Percentiles rank a stretch among this genome's conserved stretches.
These are phyloP conservation scores for Penicillium polonicum DNA, from an alignment of 2,329 filamentous ascomycete genomes.

Conservation along the genomic window DNA sequence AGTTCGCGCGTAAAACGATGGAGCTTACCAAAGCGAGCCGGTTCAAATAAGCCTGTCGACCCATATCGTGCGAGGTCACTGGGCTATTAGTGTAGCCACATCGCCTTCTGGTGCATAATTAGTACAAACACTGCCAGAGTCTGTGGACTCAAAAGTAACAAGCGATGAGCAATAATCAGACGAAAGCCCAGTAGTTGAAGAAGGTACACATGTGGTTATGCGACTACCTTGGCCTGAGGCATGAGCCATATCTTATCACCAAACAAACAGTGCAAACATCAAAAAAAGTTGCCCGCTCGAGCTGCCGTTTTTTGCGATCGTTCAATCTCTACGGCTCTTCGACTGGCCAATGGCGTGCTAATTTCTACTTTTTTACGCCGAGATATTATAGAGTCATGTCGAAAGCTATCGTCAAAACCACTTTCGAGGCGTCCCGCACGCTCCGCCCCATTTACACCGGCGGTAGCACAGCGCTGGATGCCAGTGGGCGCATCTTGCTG, in stretches of 20 bases:
- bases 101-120: not conserved
- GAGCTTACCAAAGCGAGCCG: slow-evolving; percentile 47
- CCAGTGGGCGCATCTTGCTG: slow-evolving; percentile 76
- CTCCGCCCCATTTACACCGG: slow-evolving; percentile 94
- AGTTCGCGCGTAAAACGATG: slow-evolving; percentile 1
- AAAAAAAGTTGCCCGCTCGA: slow-evolving; percentile 39
- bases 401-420: slow-evolving; percentile 69
- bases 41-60: slow-evolving; percentile 47
- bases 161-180: not conserved
- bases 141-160: not conserved
- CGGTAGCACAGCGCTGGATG: slow-evolving; percentile 79
- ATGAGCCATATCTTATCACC: slow-evolving; percentile 34
- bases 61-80: slow-evolving; percentile 33
- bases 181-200: not conserved
- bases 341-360: slow-evolving; percentile 20
- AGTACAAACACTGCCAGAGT: not conserved
- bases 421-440: slow-evolving; percentile 78
- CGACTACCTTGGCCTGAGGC: slow-evolving; percentile 21
- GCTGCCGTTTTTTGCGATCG: slow-evolving; percentile 21
- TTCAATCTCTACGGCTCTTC: slow-evolving; percentile 14
- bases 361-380: slow-evolving; percentile 11
- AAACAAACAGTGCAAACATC: slow-evolving; percentile 36
- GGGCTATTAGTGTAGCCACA: slow-evolving; percentile 7
- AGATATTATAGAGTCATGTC: slow-evolving; percentile 39
- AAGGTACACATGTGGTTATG: slow-evolving; percentile 2